A percentile compares a stretch with the other conserved stretches of the same genome.
Evolutionary conservation across 768 basidiomycete genomes (phyloP).

Genomic region (Pisolithus tinctorius): DNA sequence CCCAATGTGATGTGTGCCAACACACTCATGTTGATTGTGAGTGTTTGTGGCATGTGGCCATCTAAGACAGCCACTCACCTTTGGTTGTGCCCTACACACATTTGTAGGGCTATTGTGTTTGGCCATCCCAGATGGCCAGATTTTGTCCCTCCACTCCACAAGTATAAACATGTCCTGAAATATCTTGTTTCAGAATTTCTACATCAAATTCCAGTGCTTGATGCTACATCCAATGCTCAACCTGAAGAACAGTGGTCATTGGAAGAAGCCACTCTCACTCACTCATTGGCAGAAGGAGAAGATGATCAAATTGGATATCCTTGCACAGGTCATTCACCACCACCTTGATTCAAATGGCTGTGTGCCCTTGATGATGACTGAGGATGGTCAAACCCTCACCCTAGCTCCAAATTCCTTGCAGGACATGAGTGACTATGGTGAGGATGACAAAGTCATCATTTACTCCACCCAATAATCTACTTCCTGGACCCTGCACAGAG

Average conservation of each 20-base stretch:
- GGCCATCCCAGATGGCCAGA: too few relatives aligned
- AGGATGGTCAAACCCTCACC: background rate
- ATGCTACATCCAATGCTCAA: conserved; percentile 3
- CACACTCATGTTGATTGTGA: too few relatives aligned
- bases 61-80: too few relatives aligned
- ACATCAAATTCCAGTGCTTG: conserved; percentile 4
- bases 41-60: too few relatives aligned
- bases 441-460: conserved; percentile 9
- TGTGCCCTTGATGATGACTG: background rate
- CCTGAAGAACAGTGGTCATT: background rate
- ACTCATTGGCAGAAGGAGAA: background rate
- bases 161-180: too few relatives aligned
- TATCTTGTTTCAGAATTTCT: conserved; percentile 6
- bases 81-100: too few relatives aligned
- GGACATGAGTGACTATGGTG: background rate
- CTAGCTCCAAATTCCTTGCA: too few relatives aligned
- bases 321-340: background rate
- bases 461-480: too few relatives aligned
- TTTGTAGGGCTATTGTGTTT: too few relatives aligned
- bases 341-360: background rate
- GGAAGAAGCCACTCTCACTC: background rate
- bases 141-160: too few relatives aligned
- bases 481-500: too few relatives aligned
- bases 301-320: conserved; percentile 5
- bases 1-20: too few relatives aligned